phyloP scores from a whole-genome alignment of 2,329 filamentous ascomycete species.

The Claviceps maximensis region DNA sequence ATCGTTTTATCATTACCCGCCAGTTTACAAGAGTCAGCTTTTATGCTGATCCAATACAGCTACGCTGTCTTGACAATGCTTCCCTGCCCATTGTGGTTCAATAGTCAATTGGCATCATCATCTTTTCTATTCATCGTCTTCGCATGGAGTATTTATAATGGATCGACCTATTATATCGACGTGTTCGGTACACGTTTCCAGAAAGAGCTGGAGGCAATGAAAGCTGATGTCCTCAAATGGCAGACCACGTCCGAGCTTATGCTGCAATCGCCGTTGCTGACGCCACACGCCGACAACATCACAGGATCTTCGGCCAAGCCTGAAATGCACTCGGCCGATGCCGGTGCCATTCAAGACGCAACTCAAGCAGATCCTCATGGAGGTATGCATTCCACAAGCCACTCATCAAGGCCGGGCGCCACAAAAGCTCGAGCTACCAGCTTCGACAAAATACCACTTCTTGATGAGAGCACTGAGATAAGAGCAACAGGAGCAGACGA shows the following conservation, averaged over 20 bases:
- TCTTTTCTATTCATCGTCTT: conserved; percentile 73
- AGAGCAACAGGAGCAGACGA: conserved; percentile 30
- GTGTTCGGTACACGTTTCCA: conserved; percentile 95
- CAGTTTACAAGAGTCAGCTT: conserved; percentile 68
- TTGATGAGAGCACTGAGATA: conserved; percentile 30
- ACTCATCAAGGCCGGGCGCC: conserved; percentile 9
- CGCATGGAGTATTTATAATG: conserved; percentile 90
- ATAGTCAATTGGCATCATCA: conserved; percentile 67
- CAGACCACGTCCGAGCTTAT: conserved; percentile 46
- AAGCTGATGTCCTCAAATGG: conserved; percentile 80
- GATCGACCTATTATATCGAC: conserved; percentile 95
- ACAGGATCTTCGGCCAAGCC: conserved; percentile 6
- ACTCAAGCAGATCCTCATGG: background rate
- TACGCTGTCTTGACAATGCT: conserved; percentile 91
- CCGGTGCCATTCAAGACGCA: background rate
- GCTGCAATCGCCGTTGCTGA: conserved; percentile 22
- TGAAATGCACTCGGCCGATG: conserved; percentile 8
- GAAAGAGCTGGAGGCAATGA: conserved; percentile 84
- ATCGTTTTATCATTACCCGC: conserved; percentile 68
- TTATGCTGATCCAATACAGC: conserved; percentile 89
- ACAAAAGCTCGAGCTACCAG: conserved; percentile 14
- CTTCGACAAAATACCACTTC: conserved; percentile 44
- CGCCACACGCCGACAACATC: conserved; percentile 15
- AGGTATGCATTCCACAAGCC: conserved; percentile 3
- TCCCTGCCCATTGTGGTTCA: conserved; percentile 91